Base-by-base conservation (phyloP, 1,139 yeast genomes). In the Pichia norvegensis region DNA sequence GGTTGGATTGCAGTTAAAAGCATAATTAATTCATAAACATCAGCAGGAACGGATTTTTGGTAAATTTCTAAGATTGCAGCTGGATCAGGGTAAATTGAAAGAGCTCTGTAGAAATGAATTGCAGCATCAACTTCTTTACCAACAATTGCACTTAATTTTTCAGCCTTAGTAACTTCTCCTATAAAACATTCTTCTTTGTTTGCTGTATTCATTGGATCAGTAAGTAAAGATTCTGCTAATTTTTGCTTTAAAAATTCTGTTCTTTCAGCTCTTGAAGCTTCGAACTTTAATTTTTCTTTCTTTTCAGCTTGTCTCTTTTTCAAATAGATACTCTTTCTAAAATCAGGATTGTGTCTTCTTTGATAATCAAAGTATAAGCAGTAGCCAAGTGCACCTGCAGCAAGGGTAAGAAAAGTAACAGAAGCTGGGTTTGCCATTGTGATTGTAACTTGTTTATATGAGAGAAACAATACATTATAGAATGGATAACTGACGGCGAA, bases 81-180 rank as follows among this genome's bases (percentile, higher is more conserved):
- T 48, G 97, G 98, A 67, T 85, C 85, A 51, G 98, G 97, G 67
- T 90, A 92, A 43, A 88, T 90, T 33, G 86, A 78, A 62, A 92
- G 74, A n/a, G 97, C 97, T 67, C 88, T 85, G 76, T 92, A 92
- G 75, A 88, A 92, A 57, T 85, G 78, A 56, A 88, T 72, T 38
- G 97, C 97, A 38, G 96, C 83, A 49, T 81, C 86, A 52, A 82
- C 67, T 64, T 81, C 82, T 57, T 73, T 70, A 51, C 76, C 79
- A 52, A 84, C 79, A 38, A 70, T 63, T 41, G 69, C 65, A 47
- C 82, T 74, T 53, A 81, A 69, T 64, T 78, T 81, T 65, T 90
- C 97, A 63, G 95, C 97, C 45, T 74, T 65, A 45, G 88, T 84
- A 49, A 90, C 90, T 66, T 86, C 92, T 54, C 77, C 74, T 74